These are phyloP conservation scores for Nicotiana benthamiana DNA, from an alignment of 257 asterid genomes.

Conservation along the genomic window DNA sequence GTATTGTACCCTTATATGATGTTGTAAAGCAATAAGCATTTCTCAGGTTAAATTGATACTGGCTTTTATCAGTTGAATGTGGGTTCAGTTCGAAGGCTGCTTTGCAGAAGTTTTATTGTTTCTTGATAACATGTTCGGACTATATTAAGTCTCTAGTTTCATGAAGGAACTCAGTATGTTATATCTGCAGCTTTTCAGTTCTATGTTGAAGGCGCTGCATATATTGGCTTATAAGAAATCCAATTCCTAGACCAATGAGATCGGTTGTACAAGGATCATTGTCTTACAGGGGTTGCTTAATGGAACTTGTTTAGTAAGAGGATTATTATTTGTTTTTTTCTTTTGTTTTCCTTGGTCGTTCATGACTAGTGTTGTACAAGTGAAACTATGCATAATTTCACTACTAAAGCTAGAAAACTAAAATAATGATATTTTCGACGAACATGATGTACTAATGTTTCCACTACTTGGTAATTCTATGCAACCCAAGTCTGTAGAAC, in stretches of 20 bases:
- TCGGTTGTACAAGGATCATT: too few species aligned
- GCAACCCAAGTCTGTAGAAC: background rate
- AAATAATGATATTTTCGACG: too few species aligned
- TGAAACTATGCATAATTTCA: background rate
- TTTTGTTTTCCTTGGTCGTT: background rate
- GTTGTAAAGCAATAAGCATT: background rate
- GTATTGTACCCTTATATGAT: background rate
- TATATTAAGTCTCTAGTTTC: background rate
- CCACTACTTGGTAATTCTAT: background rate
- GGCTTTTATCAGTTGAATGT: background rate
- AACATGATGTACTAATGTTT: too few species aligned
- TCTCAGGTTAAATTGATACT: background rate
- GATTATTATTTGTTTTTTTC: too few species aligned
- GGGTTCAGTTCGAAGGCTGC: background rate
- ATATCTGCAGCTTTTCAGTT: background rate
- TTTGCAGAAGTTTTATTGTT: background rate
- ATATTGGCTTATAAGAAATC: background rate
- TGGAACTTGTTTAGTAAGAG: background rate
- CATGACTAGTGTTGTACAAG: too few species aligned
- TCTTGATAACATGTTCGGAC: background rate
- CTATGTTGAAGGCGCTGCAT: background rate
- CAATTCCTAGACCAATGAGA: background rate
- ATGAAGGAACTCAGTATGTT: background rate
- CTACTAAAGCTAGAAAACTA: too few species aligned
- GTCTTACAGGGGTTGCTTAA: background rate